These are phyloP conservation scores for Claviceps sp. DNA, from an alignment of 2,329 filamentous ascomycete species.

Conservation along the genomic window DNA sequence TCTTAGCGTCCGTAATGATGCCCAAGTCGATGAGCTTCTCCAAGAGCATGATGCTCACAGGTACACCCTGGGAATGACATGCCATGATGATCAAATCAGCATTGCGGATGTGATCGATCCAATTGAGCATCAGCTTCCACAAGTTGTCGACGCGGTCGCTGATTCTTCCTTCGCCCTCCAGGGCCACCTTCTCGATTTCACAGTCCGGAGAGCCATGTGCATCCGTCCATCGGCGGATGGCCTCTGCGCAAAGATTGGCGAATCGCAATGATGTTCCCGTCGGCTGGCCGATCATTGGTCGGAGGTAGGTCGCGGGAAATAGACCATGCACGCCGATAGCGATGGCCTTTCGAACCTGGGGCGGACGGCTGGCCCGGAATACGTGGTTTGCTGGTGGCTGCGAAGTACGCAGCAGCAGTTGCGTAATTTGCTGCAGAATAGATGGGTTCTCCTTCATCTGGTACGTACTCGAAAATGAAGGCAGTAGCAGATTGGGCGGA, in stretches of 20 bases:
- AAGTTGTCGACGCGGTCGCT: slow-evolving; percentile 78
- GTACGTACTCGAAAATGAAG: slow-evolving; percentile 58
- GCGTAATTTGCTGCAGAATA: slow-evolving; percentile 51
- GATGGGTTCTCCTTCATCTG: slow-evolving; percentile 53
- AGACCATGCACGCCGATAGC: slow-evolving; percentile 92
- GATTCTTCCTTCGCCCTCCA: slow-evolving; percentile 91
- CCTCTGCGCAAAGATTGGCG: slow-evolving; percentile 71
- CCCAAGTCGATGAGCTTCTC: slow-evolving; percentile 87
- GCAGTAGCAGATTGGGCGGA: slow-evolving; percentile 52
- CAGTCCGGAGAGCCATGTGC: slow-evolving; percentile 57
- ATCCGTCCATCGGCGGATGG: slow-evolving; percentile 73
- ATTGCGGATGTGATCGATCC: slow-evolving; percentile 77
- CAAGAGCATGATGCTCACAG: slow-evolving; percentile 81
- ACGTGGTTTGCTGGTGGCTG: slow-evolving; percentile 55
- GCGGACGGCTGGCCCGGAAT: slow-evolving; percentile 52
- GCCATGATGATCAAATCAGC: slow-evolving; percentile 88
- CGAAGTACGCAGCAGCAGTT: slow-evolving; percentile 42
- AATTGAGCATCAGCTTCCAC: slow-evolving; percentile 90
- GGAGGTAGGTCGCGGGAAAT: slow-evolving; percentile 75
- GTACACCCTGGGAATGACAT: slow-evolving; percentile 91
- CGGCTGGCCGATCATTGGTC: slow-evolving; percentile 86
- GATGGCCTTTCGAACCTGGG: slow-evolving; percentile 69
- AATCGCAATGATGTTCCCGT: slow-evolving; percentile 93
- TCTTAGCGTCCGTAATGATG: slow-evolving; percentile 59
- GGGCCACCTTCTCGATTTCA: slow-evolving; percentile 83